Evolutionary conservation across 2,329 filamentous ascomycete species (phyloP).

Genomic region (Aschersonia sp.): DNA sequence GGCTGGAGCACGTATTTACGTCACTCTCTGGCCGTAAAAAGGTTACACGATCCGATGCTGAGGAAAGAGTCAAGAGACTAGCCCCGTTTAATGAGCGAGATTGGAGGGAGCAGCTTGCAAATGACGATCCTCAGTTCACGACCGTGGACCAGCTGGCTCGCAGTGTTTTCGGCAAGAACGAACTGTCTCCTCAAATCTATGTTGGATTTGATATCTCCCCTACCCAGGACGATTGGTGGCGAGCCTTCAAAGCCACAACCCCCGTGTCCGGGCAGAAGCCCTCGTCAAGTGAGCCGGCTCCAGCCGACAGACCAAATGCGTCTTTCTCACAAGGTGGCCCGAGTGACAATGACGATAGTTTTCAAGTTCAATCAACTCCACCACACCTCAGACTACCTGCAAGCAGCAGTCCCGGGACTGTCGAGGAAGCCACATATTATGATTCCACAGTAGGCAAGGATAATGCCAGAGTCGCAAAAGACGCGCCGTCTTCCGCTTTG

Average conservation of each 20-base stretch:
- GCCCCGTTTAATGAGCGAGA: constrained; percentile 27
- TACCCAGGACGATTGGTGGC: constrained; percentile 34
- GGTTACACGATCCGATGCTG: constrained; percentile 26
- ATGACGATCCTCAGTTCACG: constrained; percentile 10
- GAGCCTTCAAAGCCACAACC: constrained; percentile 19
- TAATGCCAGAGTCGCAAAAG: constrained; percentile 12
- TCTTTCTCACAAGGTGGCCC: constrained; percentile 4
- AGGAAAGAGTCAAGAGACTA: constrained; percentile 35
- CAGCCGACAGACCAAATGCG: too few species aligned
- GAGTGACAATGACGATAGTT: constrained; percentile 26
- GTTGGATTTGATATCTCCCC: constrained; percentile 17
- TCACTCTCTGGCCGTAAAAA: constrained; percentile 32
- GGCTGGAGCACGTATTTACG: constrained; percentile 39
- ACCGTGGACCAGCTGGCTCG: constrained; percentile 23
- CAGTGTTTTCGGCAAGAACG: constrained; percentile 23
- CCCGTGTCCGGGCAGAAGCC: constrained; percentile 1
- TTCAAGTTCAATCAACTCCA: constrained; percentile 35
- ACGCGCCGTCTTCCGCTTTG: not conserved
- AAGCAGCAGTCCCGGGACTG: constrained; percentile 7
- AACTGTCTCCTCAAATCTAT: constrained; percentile 15
- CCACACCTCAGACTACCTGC: constrained; percentile 17
- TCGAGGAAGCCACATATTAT: not conserved
- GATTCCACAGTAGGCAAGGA: constrained; percentile 5
- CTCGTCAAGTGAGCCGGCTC: too few species aligned
- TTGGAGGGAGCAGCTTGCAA: constrained; percentile 20